Evolutionary conservation across 106 monocot genomes (phyloP).

Genomic region (Acanthochlamys bracteata): DNA sequence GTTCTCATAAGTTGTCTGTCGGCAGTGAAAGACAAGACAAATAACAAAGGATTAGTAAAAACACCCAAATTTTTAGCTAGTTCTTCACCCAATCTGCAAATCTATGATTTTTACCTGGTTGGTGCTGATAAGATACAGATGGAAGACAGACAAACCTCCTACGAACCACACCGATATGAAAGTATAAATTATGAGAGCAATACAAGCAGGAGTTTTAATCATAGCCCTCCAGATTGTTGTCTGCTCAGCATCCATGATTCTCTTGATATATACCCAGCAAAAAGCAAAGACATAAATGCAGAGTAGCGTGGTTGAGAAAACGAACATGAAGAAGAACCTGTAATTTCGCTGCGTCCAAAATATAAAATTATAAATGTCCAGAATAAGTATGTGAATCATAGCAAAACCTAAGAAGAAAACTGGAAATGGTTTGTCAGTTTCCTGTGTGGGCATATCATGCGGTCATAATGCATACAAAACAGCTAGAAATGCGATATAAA

Average conservation of each 20-base stretch:
- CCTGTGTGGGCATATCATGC: background rate
- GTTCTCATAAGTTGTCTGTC: constrained; percentile 93
- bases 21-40: constrained; percentile 24
- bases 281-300: constrained; percentile 81
- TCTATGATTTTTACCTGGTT: constrained; percentile 52
- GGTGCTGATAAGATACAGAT: constrained; percentile 83
- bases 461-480: background rate
- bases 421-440: too few species aligned
- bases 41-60: background rate
- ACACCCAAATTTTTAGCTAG: too few species aligned
- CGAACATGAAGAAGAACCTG: constrained; percentile 96
- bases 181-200: constrained; percentile 73
- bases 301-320: constrained; percentile 79
- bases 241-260: constrained; percentile 63
- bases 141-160: constrained; percentile 84
- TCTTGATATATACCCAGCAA: constrained; percentile 74
- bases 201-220: constrained; percentile 78
- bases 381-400: background rate
- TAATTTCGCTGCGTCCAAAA: constrained; percentile 68
- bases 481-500: background rate
- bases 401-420: background rate
- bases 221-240: constrained; percentile 68
- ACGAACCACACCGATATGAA: constrained; percentile 92
- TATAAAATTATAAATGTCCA: background rate
- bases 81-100: too few species aligned